A percentile compares a stretch with the other conserved stretches of the same genome.
Evolutionary conservation across 83 land plant species (phyloP).

Genomic region (Isoetes engelmannii): DNA sequence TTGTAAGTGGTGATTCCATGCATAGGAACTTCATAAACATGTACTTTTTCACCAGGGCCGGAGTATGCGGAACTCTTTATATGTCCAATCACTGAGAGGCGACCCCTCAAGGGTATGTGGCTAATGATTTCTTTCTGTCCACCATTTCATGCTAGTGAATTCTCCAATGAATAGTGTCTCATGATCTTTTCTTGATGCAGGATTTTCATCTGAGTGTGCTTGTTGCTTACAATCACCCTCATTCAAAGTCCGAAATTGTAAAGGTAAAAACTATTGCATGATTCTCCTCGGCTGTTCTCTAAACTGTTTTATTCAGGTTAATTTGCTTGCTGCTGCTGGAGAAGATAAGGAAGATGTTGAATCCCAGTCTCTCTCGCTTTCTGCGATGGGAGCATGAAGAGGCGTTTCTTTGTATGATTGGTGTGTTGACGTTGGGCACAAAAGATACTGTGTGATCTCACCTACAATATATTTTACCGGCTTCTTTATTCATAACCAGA

Average conservation of each 20-base stretch:
- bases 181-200: constrained; percentile 11
- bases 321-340: constrained; percentile 5
- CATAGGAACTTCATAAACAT: not conserved
- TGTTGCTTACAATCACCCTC: constrained; percentile 33
- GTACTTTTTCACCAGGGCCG: constrained; percentile 23
- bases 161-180: not conserved
- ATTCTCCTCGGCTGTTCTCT: not conserved
- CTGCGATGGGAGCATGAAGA: constrained; percentile 14
- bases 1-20: not conserved
- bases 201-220: constrained; percentile 37
- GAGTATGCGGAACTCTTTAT: constrained; percentile 26
- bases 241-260: constrained; percentile 31
- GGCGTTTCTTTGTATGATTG: no score
- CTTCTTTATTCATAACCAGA: no score
- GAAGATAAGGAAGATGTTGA: constrained; percentile 11
- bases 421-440: no score
- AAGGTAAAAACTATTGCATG: constrained; percentile 20
- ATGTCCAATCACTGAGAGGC: constrained; percentile 40
- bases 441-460: no score
- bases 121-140: not conserved
- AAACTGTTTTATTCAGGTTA: constrained; percentile 11
- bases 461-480: no score
- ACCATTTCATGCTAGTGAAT: not conserved
- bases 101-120: constrained; percentile 34
- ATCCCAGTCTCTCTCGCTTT: constrained; percentile 10